Percentiles rank a stretch among this genome's conserved stretches.
phyloP scores from a whole-genome alignment of 1,284 basidiomycete species.

The Rhodotorula sp. region DNA sequence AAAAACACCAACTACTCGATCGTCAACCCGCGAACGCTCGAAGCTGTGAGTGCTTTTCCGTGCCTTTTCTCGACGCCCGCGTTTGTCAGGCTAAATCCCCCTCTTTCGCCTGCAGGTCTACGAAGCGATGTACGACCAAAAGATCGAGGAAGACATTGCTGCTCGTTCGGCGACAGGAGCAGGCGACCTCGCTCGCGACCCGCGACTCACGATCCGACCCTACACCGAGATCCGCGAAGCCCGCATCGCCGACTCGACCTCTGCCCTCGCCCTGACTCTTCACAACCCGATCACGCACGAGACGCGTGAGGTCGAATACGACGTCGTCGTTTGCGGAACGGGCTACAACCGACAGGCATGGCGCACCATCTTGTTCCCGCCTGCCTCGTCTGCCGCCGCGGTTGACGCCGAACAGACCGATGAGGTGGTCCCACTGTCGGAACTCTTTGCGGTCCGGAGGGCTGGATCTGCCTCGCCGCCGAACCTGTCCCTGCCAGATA shows the following conservation, averaged over 20 bases:
- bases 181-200: constrained; percentile 15
- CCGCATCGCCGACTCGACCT: neutral
- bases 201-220: constrained; percentile 47
- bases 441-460: neutral
- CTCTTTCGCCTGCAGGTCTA: constrained; percentile 48
- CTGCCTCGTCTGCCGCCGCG: constrained; percentile 3
- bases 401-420: neutral
- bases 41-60: constrained; percentile 16
- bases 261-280: constrained; percentile 34
- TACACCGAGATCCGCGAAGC: constrained; percentile 44
- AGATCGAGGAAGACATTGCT: constrained; percentile 52
- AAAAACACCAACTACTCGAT: constrained; percentile 61
- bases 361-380: constrained; percentile 35
- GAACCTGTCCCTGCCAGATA: neutral
- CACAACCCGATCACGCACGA: constrained; percentile 27
- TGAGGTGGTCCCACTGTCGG: constrained; percentile 12
- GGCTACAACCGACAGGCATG: constrained; percentile 57
- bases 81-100: too few species aligned
- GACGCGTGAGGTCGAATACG: constrained; percentile 48
- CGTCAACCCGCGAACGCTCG: constrained; percentile 53
- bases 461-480: neutral
- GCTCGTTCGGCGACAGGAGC: constrained; percentile 7
- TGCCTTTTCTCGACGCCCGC: neutral
- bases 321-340: constrained; percentile 60
- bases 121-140: constrained; percentile 60